These are phyloP conservation scores for Secale cereale DNA, from an alignment of 176 grass and related monocot genomes.

Conservation along the genomic window DNA sequence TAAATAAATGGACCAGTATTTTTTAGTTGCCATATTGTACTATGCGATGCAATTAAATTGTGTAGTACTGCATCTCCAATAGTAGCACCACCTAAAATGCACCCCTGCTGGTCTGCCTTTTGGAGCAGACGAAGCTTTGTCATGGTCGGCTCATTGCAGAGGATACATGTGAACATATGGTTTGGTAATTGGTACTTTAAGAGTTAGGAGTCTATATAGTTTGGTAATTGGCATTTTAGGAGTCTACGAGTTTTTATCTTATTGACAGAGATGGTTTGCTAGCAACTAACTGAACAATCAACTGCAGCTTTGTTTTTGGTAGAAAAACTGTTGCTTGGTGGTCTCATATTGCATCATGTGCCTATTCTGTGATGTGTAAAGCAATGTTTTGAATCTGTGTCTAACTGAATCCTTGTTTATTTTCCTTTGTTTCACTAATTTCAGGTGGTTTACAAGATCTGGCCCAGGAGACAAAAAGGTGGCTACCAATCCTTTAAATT, in stretches of 20 bases:
- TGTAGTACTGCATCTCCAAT: background rate
- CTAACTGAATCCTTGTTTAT: background rate
- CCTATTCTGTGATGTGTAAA: background rate
- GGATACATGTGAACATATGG: background rate
- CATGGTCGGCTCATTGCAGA: background rate
- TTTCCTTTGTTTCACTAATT: conserved; percentile 13
- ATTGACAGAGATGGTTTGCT: background rate
- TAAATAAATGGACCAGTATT: background rate
- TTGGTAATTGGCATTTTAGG: background rate
- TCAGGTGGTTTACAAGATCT: conserved; percentile 57
- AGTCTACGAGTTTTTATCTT: background rate
- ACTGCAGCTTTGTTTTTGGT: background rate
- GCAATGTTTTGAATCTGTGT: background rate
- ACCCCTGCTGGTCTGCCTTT: background rate
- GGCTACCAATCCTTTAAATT: background rate
- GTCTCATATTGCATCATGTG: background rate
- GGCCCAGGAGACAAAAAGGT: conserved; percentile 59
- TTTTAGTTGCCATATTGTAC: background rate
- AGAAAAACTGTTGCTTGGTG: background rate
- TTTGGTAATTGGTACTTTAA: background rate
- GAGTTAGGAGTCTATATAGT: background rate
- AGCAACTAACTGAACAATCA: background rate
- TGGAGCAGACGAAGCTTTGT: background rate
- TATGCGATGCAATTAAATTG: background rate
- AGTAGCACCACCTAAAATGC: background rate